phyloP scores from a whole-genome alignment of 352 stramenopile genomes.

The Globisporangium camurandrum region DNA sequence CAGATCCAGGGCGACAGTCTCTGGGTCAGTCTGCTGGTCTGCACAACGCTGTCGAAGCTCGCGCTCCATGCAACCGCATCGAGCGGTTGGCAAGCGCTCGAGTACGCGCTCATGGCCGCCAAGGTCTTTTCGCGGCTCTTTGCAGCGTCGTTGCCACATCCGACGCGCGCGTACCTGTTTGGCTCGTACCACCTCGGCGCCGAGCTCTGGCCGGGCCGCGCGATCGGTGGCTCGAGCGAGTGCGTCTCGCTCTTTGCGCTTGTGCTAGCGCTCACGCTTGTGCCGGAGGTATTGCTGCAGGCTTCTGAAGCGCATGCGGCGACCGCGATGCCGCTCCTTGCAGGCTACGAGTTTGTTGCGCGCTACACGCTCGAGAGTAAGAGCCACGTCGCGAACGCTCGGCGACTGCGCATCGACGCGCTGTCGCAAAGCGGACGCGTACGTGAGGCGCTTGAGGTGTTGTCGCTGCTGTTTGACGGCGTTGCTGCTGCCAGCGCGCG shows the following conservation, averaged over 20 bases:
- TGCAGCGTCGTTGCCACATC: conserved; percentile 51
- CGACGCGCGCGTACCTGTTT: conserved; percentile 47
- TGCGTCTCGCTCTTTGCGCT: conserved; percentile 28
- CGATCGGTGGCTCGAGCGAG: conserved; percentile 33
- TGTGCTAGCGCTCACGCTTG: conserved; percentile 26
- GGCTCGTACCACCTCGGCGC: conserved; percentile 41
- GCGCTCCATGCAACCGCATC: conserved; percentile 29
- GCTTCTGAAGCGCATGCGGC: conserved; percentile 47
- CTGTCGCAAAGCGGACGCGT: conserved; percentile 45
- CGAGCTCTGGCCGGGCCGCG: conserved; percentile 51
- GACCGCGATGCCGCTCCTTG: conserved; percentile 46
- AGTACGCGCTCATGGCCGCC: conserved; percentile 63
- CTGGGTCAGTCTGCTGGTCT: conserved; percentile 46
- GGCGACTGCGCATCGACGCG: conserved; percentile 36
- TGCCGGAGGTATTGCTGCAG: conserved; percentile 45
- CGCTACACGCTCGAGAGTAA: conserved; percentile 31
- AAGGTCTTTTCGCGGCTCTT: conserved; percentile 51
- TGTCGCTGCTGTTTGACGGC: conserved; percentile 23
- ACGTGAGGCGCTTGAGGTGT: conserved; percentile 34
- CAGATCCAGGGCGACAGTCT: conserved; percentile 48
- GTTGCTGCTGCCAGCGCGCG: conserved; percentile 2
- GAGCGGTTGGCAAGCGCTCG: conserved; percentile 29
- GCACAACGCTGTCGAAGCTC: conserved; percentile 45
- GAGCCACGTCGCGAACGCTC: conserved; percentile 46
- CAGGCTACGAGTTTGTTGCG: conserved; percentile 42